Conservation (phyloP, 345 rosid genomes). For the Rhodamnia argentea region DNA sequence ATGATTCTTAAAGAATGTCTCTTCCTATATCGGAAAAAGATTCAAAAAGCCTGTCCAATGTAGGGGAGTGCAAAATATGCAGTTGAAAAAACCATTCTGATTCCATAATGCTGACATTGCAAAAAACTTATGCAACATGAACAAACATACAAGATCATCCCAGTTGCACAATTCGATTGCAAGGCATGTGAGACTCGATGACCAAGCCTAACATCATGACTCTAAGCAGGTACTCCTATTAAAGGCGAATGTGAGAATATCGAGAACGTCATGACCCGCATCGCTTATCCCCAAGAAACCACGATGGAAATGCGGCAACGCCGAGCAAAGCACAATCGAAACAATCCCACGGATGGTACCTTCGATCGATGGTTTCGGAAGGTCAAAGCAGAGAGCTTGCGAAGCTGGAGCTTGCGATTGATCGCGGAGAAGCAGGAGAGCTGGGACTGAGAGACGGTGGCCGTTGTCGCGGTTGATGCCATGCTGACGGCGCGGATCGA, state of each 20-base stretch:
- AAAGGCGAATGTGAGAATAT: neutral
- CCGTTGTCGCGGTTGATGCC: conserved; percentile 12
- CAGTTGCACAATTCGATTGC: neutral
- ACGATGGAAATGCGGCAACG: neutral
- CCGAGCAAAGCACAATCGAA: neutral
- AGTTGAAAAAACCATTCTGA: neutral
- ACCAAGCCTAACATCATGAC: neutral
- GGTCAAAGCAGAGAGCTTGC: conserved; percentile 13
- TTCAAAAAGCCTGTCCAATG: neutral
- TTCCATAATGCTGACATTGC: neutral
- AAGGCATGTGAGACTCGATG: neutral
- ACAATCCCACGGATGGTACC: conserved; percentile 18
- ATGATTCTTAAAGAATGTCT: neutral
- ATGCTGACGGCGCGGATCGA: neutral
- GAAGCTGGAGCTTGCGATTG: conserved; percentile 36
- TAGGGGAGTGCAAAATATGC: neutral
- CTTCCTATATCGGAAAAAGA: neutral
- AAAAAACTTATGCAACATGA: neutral
- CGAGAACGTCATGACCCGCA: neutral
- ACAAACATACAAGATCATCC: neutral
- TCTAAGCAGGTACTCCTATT: neutral
- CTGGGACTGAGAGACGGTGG: conserved; percentile 29
- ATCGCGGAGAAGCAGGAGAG: conserved; percentile 51
- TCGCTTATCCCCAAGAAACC: neutral
- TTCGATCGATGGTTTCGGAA: conserved; percentile 21